Evolutionary conservation across 208 protist species (phyloP), one percentile per base, ranked within the genome.

Genomic region (Porcisia hertigi): DNA sequence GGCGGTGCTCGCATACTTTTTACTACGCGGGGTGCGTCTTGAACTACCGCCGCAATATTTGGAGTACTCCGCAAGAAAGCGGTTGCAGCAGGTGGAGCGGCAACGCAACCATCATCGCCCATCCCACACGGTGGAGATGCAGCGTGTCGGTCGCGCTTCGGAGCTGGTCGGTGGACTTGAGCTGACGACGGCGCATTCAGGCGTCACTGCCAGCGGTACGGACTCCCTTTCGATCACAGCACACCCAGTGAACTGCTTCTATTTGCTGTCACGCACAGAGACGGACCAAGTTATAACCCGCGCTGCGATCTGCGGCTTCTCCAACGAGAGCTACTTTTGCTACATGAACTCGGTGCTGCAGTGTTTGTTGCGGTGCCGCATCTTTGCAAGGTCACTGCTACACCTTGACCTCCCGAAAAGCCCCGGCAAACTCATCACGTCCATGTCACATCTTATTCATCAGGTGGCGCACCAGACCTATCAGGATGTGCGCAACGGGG

Each of bases 271-370:
- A 8, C 84, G 85, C 30, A 82, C 67, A 2, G 77, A 86, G 73
- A 85, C 80, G 34, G 88, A 92, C 65, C 77, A 75, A 57, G 67
- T 88, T 52, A 77, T 91, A 57, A 82, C 79, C 30, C 59, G 76
- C 12, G 87, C 88, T 49, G 79, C 81, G 30, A 77, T 98, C 71
- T 81, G 80, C 65, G 97, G 97, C 60, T 89, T 98, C 36, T 76
- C 85, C 1, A 98, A 98, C 80, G 76, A 85, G 47, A 92, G 92
- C 66, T 98, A 98, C 78, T 98, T 96, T 18, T 99, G 98, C 81
- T 99, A 99, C 79, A 94, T 99, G 84, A 99, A 99, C 85, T 92
- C 93, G 3, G 92, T 97, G 2, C 63, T 99, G 65, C 98, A 99
- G 87, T 98, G 97, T 80, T 74, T 99, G 49, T 87, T 94, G 66